Evolutionary conservation across 805 yeast species (phyloP), one percentile per base, ranked within the genome.

Genomic region (Starmerella scarabaei): DNA sequence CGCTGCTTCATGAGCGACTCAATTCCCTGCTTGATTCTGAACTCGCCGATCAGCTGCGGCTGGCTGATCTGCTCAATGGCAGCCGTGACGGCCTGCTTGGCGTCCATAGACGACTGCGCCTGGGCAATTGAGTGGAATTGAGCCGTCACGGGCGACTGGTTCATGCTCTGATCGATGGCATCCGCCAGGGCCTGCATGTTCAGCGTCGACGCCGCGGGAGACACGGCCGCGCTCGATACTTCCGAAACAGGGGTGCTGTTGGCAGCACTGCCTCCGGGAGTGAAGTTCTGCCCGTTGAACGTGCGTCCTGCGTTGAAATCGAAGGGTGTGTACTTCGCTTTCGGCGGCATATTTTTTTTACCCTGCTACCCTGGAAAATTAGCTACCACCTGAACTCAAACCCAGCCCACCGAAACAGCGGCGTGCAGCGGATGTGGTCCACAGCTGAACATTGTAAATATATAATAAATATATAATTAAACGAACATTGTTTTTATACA

Each of bases 1-100:
- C 85, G 88, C 32, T 81, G 71, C 57, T 81, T 84, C 36, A 73
- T 56, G 41, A 88, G 66, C 30, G 85, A 71, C 43, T 73, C 67
- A 40, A 82, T 48, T 30, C 80, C 71, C 16, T 77, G 84, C 12
- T 59, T 54, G 16, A 91, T 47, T 36, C 75, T 69, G 84, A 86
- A 82, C 2, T 73, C 77, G 35, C 64, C 62, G 21, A 86, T 69
- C 6, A 51, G 42, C 43, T 68, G 61, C 34, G 78, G 79, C 4
- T 61, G 61, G 9, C 53, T 53, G 34, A 83, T 61, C 32, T 57
- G 58, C 31, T 66, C 72, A 3, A 74, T 73, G 26, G 81, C 68
- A 21, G 60, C 61, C 35, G 68, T 71, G 29, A 73, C 73, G 40
- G 73, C 72, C 21, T 66, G 59, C 51, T 73, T 70, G 31, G 73